Evolutionary conservation across 495 filamentous ascomycete species (phyloP).

Genomic region (Astrocystis sublimbata): DNA sequence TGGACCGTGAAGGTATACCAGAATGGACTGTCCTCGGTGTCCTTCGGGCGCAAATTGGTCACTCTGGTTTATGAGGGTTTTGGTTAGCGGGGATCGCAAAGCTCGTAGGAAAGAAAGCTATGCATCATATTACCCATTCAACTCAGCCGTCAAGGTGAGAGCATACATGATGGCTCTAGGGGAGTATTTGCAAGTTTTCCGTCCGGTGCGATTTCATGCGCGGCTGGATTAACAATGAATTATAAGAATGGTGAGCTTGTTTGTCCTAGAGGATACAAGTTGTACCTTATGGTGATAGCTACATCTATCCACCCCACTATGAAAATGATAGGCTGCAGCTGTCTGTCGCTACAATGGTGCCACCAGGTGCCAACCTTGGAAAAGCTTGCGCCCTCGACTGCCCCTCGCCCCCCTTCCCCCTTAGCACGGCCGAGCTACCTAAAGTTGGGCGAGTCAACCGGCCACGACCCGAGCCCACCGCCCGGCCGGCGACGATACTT

Average conservation of each 20-base stretch:
- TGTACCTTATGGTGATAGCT: not conserved
- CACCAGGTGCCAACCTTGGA: not conserved
- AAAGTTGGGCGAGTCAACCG: no score
- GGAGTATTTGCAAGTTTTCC: not conserved
- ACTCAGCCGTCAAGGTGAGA: slow-evolving; percentile 74
- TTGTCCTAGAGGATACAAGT: not conserved
- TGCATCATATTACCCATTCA: slow-evolving; percentile 74
- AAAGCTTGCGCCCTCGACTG: no score
- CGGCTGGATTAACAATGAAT: no score
- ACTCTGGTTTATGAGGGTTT: slow-evolving; percentile 58
- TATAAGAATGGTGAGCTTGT: no score
- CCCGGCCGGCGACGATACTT: not conserved
- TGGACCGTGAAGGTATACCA: slow-evolving; percentile 97
- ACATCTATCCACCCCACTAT: not conserved
- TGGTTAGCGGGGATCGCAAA: slow-evolving; percentile 24
- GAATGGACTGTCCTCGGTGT: slow-evolving; percentile 78
- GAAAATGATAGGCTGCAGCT: not conserved
- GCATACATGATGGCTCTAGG: slow-evolving; percentile 64
- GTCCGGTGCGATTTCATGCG: not conserved
- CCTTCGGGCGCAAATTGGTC: slow-evolving; percentile 80
- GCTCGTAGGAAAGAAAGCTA: no score
- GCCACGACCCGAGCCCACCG: not conserved
- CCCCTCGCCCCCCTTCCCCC: no score
- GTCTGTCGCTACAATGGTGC: not conserved
- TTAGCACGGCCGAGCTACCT: no score